Base-by-base conservation (phyloP, 2,329 filamentous ascomycete genomes). In the Beauveria sp. region DNA sequence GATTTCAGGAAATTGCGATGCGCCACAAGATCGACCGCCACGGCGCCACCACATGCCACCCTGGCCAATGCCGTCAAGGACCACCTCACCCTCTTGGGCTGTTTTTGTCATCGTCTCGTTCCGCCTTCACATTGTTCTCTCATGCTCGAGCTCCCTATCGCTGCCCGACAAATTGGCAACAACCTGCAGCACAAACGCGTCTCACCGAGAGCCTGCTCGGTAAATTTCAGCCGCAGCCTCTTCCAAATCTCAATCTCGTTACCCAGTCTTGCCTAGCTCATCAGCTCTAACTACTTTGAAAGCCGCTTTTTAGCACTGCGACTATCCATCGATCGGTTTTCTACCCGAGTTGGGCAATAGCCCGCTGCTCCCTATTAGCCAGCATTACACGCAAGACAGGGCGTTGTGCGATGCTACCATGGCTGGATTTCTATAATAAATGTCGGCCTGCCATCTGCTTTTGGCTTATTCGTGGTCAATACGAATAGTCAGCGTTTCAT, bases 21-120 rank as follows among this genome's bases (percentile, higher is more conserved):
- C 60, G 60, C 60, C 60, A 51, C 60, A 62, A 38, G 60, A 62
- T 62, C 60, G 60, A 38, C 52, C 43, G 22, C 51, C 60, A 43
- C 34, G 31, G 12, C 42, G 31, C 58, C 51, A 34, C 60, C 43
- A 24, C 9, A 16, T 48, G 31, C 9, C 16, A 22, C 20, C 43
- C 43, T 40, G 60, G 3, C 60, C 59, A 61, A 55, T 61, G 45
- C 28, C 59, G 10, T 61, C 59, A 9, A 49, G 50, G 9, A 48
- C 43, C 52, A 31, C 60, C 16, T 42, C 59, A 49, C 59, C 51
- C 31, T 49, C 43, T 49, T 31, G 22, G 5, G 7, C 51, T 16
- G 48, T 31, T 56, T 48, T 34, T n/a, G 50, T 38, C 42, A 48
- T 46, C 49, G 2, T 24, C 50, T 9, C n/a, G 42, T 45, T n/a